Evolutionary conservation across 2,329 filamentous ascomycete species (phyloP).

Genomic region (Atkinsonella hypoxylon): DNA sequence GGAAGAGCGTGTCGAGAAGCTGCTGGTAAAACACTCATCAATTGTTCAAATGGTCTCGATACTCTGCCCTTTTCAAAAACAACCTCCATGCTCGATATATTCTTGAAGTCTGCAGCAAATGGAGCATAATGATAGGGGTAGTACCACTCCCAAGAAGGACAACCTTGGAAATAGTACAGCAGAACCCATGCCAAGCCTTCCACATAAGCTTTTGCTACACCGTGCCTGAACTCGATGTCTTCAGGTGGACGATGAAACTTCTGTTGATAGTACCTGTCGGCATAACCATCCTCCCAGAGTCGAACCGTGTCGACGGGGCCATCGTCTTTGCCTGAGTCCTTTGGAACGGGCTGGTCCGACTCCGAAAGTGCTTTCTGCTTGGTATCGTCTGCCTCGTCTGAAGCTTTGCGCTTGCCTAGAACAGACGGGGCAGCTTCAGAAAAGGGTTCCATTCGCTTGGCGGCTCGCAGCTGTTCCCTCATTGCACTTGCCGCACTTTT

Average conservation of each 20-base stretch:
- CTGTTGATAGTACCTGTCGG: slow-evolving; percentile 91
- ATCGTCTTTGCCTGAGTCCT: slow-evolving; percentile 22
- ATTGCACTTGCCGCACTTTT: slow-evolving; percentile 87
- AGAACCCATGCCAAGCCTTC: slow-evolving; percentile 94
- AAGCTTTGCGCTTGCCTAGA: slow-evolving; percentile 63
- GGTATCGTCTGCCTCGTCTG: slow-evolving; percentile 20
- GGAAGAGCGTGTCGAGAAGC: slow-evolving; percentile 88
- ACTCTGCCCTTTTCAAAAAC: slow-evolving; percentile 73
- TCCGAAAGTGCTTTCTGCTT: background rate
- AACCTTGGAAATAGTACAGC: slow-evolving; percentile 95
- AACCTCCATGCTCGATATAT: slow-evolving; percentile 67
- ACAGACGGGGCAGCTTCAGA: slow-evolving; percentile 32
- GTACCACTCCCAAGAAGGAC: slow-evolving; percentile 98
- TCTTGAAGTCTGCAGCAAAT: slow-evolving; percentile 88
- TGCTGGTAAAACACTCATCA: slow-evolving; percentile 95
- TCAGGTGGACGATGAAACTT: slow-evolving; percentile 80
- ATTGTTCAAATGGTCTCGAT: slow-evolving; percentile 87
- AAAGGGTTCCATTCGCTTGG: slow-evolving; percentile 9
- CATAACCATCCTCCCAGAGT: slow-evolving; percentile 92
- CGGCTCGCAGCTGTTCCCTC: slow-evolving; percentile 61
- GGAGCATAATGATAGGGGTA: slow-evolving; percentile 98
- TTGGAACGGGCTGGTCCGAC: too few species aligned
- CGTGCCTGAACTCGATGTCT: slow-evolving; percentile 75
- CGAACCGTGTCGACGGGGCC: slow-evolving; percentile 68
- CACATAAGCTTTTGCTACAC: slow-evolving; percentile 83